phyloP scores from a whole-genome alignment of 164 flowering plant species.

The Kingdonia uniflora region DNA sequence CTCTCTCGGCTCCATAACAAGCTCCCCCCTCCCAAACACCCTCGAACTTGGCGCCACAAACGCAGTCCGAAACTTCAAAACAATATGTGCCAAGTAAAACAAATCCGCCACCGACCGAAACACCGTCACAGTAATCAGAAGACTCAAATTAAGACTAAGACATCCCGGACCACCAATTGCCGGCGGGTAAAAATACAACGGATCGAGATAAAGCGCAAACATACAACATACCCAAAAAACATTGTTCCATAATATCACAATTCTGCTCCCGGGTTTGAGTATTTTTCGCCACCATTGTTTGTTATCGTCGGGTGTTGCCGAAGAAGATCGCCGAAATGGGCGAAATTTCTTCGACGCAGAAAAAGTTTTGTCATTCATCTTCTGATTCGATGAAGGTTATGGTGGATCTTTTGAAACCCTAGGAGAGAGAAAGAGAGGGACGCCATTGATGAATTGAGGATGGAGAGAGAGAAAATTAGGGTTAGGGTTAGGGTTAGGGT shows the following conservation, averaged over 20 bases:
- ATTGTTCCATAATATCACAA: slow-evolving; percentile 69
- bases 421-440: too few relatives aligned
- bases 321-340: too few relatives aligned
- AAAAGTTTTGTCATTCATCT: too few relatives aligned
- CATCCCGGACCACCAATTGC: slow-evolving; percentile 34
- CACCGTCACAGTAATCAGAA: slow-evolving; percentile 35
- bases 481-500: too few relatives aligned
- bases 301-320: too few relatives aligned
- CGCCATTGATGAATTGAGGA: too few relatives aligned
- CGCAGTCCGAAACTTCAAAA: slow-evolving; percentile 76
- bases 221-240: slow-evolving; percentile 56
- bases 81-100: slow-evolving; percentile 48
- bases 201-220: slow-evolving; percentile 80
- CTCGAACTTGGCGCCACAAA: slow-evolving; percentile 70
- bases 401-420: too few relatives aligned
- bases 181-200: slow-evolving; percentile 72
- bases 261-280: slow-evolving; percentile 64
- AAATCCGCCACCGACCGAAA: slow-evolving; percentile 53
- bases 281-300: slow-evolving; percentile 14
- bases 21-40: slow-evolving; percentile 83
- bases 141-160: slow-evolving; percentile 22
- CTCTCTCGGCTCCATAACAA: slow-evolving; percentile 53
- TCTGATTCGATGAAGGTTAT: too few relatives aligned
- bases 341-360: too few relatives aligned
- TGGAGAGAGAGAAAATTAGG: too few relatives aligned